A percentile compares a stretch with the other conserved stretches of the same genome.
phyloP scores from a whole-genome alignment of 2,329 filamentous ascomycete species.

The Herpotrichia juniperi region DNA sequence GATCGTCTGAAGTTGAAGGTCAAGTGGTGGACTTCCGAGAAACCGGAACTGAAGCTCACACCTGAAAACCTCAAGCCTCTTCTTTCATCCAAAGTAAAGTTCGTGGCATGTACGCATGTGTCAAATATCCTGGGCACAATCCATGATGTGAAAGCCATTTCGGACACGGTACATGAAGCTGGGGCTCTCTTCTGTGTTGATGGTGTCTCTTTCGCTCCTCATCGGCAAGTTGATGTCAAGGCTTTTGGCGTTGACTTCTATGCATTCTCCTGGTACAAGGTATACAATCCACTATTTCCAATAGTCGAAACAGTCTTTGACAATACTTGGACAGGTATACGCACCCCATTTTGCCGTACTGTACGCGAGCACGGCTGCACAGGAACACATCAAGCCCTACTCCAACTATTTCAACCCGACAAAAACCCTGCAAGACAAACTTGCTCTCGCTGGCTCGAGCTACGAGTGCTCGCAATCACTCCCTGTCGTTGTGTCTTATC shows the following conservation, averaged over 20 bases:
- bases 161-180: constrained; percentile 57
- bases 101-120: constrained; percentile 76
- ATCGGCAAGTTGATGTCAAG: constrained; percentile 71
- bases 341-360: constrained; percentile 76
- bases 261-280: constrained; percentile 81
- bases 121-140: constrained; percentile 77
- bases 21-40: constrained; percentile 69
- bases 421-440: constrained; percentile 67
- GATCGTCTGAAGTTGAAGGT: constrained; percentile 64
- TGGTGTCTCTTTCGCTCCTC: constrained; percentile 77
- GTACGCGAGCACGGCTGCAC: constrained; percentile 66
- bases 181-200: constrained; percentile 73
- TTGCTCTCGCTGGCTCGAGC: constrained; percentile 70
- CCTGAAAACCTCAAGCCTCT: constrained; percentile 63
- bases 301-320: neutral
- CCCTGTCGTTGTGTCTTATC: constrained; percentile 66
- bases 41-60: constrained; percentile 63
- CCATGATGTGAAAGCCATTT: constrained; percentile 65
- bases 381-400: constrained; percentile 61
- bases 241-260: constrained; percentile 76
- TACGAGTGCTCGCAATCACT: constrained; percentile 73
- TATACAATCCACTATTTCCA: constrained; percentile 18
- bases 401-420: constrained; percentile 72
- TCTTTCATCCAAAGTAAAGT: constrained; percentile 67
- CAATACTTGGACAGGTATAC: constrained; percentile 58